phyloP scores from a whole-genome alignment of 164 flowering plant species.

The Kalanchoe fedtschenkoi region DNA sequence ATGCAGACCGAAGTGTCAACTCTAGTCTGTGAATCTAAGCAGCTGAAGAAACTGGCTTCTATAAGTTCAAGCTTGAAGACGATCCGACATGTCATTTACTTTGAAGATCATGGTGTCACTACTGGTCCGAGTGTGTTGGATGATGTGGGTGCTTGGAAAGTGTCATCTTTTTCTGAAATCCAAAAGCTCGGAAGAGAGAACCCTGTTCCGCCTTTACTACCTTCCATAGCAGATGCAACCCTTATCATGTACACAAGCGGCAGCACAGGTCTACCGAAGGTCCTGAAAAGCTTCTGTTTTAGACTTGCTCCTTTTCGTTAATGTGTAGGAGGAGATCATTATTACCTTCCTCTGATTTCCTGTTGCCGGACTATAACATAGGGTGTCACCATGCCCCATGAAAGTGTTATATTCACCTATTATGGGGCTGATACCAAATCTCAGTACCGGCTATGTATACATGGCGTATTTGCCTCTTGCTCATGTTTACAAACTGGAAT shows the following conservation, averaged over 20 bases:
- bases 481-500: conserved; percentile 83
- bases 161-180: conserved; percentile 61
- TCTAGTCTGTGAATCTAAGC: conserved; percentile 80
- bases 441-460: conserved; percentile 49
- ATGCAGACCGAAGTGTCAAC: conserved; percentile 77
- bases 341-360: neutral
- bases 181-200: conserved; percentile 53
- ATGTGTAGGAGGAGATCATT: neutral
- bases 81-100: conserved; percentile 50
- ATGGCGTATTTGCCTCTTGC: conserved; percentile 92
- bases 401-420: conserved; percentile 80
- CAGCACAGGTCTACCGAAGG: conserved; percentile 95
- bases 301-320: no score
- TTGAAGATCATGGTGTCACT: conserved; percentile 49
- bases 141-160: conserved; percentile 26
- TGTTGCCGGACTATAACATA: conserved; percentile 15
- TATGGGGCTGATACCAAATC: conserved; percentile 49
- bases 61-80: conserved; percentile 43
- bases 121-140: conserved; percentile 19
- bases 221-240: conserved; percentile 48
- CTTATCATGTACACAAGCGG: conserved; percentile 97
- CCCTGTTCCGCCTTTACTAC: conserved; percentile 48
- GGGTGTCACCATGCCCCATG: conserved; percentile 98
- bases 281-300: conserved; percentile 10
- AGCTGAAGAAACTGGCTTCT: conserved; percentile 57